phyloP scores from a whole-genome alignment of 495 filamentous ascomycete genomes.

The Terfezia boudieri region DNA sequence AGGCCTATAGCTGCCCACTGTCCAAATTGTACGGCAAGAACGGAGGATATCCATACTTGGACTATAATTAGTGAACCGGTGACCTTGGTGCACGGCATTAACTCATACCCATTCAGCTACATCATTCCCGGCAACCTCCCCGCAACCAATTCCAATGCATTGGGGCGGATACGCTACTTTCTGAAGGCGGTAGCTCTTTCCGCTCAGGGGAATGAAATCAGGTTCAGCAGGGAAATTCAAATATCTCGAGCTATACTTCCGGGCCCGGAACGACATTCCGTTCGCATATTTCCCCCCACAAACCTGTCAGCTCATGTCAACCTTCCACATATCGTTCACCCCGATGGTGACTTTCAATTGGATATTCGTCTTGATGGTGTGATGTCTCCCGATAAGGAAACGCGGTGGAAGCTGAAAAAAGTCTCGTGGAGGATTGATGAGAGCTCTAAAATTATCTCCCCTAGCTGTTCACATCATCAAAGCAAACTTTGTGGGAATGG shows the following conservation, averaged over 20 bases:
- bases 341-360: slow-evolving; percentile 62
- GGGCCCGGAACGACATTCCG: slow-evolving; percentile 46
- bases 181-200: slow-evolving; percentile 48
- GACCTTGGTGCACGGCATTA: slow-evolving; percentile 37
- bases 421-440: slow-evolving; percentile 90
- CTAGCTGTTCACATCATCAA: slow-evolving; percentile 58
- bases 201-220: slow-evolving; percentile 30
- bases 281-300: slow-evolving; percentile 90
- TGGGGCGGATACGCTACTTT: slow-evolving; percentile 57
- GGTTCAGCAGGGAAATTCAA: slow-evolving; percentile 27
- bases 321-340: slow-evolving; percentile 63
- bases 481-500: slow-evolving; percentile 42
- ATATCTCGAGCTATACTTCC: slow-evolving; percentile 45
- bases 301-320: slow-evolving; percentile 66
- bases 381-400: slow-evolving; percentile 34
- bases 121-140: slow-evolving; percentile 72
- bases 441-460: slow-evolving; percentile 50
- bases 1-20: slow-evolving; percentile 61
- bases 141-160: slow-evolving; percentile 47
- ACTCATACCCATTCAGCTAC: slow-evolving; percentile 81
- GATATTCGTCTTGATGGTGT: slow-evolving; percentile 62
- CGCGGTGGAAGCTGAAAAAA: slow-evolving; percentile 70
- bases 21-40: slow-evolving; percentile 43
- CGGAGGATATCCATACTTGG: slow-evolving; percentile 56
- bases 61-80: slow-evolving; percentile 47